Base-by-base conservation (phyloP, 192 early-diverging fungal genomes). In the Backusella mclennaniae region DNA sequence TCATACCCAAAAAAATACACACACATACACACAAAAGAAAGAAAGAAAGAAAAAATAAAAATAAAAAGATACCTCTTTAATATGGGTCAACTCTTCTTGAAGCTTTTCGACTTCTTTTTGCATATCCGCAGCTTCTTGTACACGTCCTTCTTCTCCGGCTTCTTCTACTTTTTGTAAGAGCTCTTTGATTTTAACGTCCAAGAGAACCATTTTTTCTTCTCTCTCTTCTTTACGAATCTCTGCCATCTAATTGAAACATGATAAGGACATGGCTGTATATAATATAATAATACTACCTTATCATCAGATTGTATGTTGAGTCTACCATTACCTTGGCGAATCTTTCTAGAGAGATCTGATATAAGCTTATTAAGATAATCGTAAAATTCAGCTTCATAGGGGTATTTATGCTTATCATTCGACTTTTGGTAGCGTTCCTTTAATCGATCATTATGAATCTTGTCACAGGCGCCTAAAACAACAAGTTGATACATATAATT, bases 391-490 rank as follows among this genome's bases (percentile, higher is more conserved):
- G 87, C 85, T 80, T 96, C 94, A 78, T 92, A 95, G 17, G 89
- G 90, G 44, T 93, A 91, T 35, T 88, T 85, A 23, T 86, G 82
- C 49, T 86, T 86, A 84, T 96, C 94, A 7, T 84, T 53, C 9
- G 89, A 87, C 49, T 89, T 88, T 77, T 88, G 88, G 70, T 92
- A 91, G 81, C 88, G 85, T 39, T 90, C 85, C 26, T 89, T 86
- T 59, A 96, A 85, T 76, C 88, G 89, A 77, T 96, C 95, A 74
- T 96, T 92, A 82, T 96, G 95, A n/a, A 94, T 79, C 71, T 91
- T 89, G 68, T 90, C 87, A 79, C 95, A 96, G 3, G 85, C 72
- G 21, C 83, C 83, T 83, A 52, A 35, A 49, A 75, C 6, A 14
- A 38, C 0, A 31, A 8, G 26, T 33, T 31, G 33, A 38, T 77